Base-by-base conservation (phyloP, 1,139 yeast species). In the Magnusiomyces suaveolens region DNA sequence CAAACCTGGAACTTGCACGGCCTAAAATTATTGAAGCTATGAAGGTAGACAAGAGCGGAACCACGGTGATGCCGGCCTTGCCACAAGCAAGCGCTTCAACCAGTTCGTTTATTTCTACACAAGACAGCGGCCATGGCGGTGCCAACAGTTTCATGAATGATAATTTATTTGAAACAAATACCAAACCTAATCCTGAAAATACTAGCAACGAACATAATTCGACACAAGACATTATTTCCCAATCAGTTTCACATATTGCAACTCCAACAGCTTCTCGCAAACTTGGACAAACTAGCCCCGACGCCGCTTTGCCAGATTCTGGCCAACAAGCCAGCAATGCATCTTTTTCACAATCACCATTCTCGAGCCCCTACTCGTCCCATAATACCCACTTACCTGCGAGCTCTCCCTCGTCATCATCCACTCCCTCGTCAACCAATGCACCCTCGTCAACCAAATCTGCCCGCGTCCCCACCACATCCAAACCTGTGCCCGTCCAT, bases 1-100 rank as follows among this genome's bases (percentile, higher is more conserved):
- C 51, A 16, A 49, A 49, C 25, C 14, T 49, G 46, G 51, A 39
- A 21, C 24, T 39, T 4, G 33, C 51, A 16, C 21, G 51, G 12
- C 46, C 46, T 23, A 21, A 18, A 6, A 24, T 46, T n/a, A 18
- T 32, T 6, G 38, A 46, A 2, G 48, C 48, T 2, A 26, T 26
- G 38, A 32, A 46, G 24, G 48, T 29, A 12, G 48, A 26, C 21
- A 18, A 26, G n/a, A n/a, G 24, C 23, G 38, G 29, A 2, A 24
- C 10, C n/a, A 3, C 38, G 4, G 38, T 38, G 12, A 16, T 38
- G 2, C 32, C 43, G 3, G 44, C 51, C 2, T 25, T 29, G 20
- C 48, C 48, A 2, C 33, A 46, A 4, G 12, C 48, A 25, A 18
- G 33, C 16, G 16, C 47, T 21, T 24, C 29, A n/a, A 14, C 44